Evolutionary conservation across 257 asterid genomes (phyloP).

Genomic region (Solanum dulcamara): DNA sequence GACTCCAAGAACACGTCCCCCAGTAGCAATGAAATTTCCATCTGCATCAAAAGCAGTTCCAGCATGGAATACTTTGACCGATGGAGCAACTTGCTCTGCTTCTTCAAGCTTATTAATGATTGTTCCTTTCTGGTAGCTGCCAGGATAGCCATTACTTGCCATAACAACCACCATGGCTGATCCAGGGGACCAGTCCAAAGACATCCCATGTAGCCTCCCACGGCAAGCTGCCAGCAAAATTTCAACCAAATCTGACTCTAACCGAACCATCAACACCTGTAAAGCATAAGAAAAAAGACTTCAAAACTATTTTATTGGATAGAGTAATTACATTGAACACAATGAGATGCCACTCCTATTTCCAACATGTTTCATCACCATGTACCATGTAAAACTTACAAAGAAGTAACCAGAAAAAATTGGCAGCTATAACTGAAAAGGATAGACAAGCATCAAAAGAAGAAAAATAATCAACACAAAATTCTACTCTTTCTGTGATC

Average conservation of each 20-base stretch:
- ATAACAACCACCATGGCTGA: constrained; percentile 94
- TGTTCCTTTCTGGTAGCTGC: constrained; percentile 62
- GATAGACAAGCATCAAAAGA: background rate
- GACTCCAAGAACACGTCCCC: constrained; percentile 91
- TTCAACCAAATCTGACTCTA: constrained; percentile 74
- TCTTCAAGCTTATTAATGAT: constrained; percentile 56
- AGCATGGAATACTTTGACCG: constrained; percentile 73
- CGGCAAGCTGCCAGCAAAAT: constrained; percentile 72
- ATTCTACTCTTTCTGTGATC: background rate
- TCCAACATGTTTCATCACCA: background rate
- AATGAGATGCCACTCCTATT: background rate
- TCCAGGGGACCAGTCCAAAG: constrained; percentile 75
- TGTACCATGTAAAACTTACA: background rate
- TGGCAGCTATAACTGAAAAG: background rate
- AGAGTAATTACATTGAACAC: background rate
- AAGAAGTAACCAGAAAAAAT: background rate
- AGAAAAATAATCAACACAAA: too few species aligned
- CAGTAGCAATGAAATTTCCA: constrained; percentile 65
- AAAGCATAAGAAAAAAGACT: background rate
- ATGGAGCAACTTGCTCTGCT: constrained; percentile 60
- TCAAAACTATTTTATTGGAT: background rate
- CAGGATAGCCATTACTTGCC: constrained; percentile 98
- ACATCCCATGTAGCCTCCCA: constrained; percentile 47
- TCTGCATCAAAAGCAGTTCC: constrained; percentile 56
- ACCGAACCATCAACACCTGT: constrained; percentile 84